Base-by-base conservation (phyloP, 2,329 filamentous ascomycete genomes). In the Sporothrix humicola region DNA sequence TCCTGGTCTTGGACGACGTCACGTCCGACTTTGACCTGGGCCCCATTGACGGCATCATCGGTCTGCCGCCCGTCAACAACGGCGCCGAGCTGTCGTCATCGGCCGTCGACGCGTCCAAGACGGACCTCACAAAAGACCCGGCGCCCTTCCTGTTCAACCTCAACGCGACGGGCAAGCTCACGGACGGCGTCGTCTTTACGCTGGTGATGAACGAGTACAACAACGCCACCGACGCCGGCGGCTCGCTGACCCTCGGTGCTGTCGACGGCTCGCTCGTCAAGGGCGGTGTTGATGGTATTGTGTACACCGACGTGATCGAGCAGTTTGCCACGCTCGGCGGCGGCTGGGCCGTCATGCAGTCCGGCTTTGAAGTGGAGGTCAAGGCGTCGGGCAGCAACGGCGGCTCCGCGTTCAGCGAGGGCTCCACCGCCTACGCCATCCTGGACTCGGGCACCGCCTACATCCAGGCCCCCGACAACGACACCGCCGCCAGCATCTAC, bases 361-460 rank as follows among this genome's bases (percentile, higher is more conserved):
- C 46, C 4, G 54, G 46, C 54, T 65, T 68, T 23, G 13, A 23
- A 10, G 42, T 68, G 7, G 6, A 17, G 9, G 44, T 20, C 42
- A 48, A 26, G 63, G 13, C 23, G 13, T n/a, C 4, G 23, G 26
- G 26, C 13, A 17, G 37, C 63, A 31, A 31, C 23, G 63, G 63
- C 12, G 42, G 23, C 63, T 50, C 44, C 1, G 23, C 42, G 63
- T 50, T 31, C 63, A 48, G 17, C 44, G 63, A 68, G 10, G 20
- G 37, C 42, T 23, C 44, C 10, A 10, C 63, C 10, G 44, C 37
- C 10, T 42, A 52, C 3, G 72, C 72, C 44, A 54, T 81, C 5
- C 75, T 81, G 9, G 80, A 81, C 72, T 76, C 78, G 0, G 79
- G 80, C 26, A 80, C 79, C 0, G 77, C 80, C 0, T 80, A 78